Evolutionary conservation across 345 rosid species (phyloP), one percentile per base, ranked within the genome.

Genomic region (Heritiera fomes): DNA sequence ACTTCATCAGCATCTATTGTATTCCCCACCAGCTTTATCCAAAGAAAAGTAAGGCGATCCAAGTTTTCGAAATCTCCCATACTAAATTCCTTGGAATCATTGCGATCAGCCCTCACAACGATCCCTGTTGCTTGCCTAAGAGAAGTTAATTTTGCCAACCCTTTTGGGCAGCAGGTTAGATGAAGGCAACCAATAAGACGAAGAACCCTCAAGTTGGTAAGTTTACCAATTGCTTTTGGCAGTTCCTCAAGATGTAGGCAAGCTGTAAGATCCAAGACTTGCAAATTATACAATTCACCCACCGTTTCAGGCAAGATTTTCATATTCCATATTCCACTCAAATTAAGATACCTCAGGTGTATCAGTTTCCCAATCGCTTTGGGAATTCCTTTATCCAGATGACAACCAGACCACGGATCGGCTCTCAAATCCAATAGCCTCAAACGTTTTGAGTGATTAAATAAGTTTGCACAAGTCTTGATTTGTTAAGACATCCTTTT

Each of bases 101-200:
- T 23, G 20, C 40, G 12, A 28, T 71, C 75, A 49, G 55, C 75
- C 12, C 75, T 47, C 75, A 71, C 43, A 46, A 49, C 49, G 17
- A 49, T 30, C 38, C 4, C 41, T 28, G 3, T 1, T n/a, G 28
- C 13, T 5, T 9, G 1, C 40, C 58, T 71, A 49, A 71, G 58
- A 32, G 58, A 28, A 1, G 75, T 71, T 5, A 71, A 49, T 71
- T 23, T 71, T 13, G 38, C 38, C 4, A 71, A 56, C 6, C 59
- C 75, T 71, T 71, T 71, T 0, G 75, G 75, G 60, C 30, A 71
- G 75, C n/a, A 47, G 13, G 58, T 71, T 15, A 71, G 12, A 11
- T 5, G 23, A 3, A 2, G 5, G 75, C 75, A 46, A 49, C 6
- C 8, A 0, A 4, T 0, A 15, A 40, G 8, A 11, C 18, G 8